Base-by-base conservation (phyloP, 805 yeast genomes). In the Candida golubevii region DNA sequence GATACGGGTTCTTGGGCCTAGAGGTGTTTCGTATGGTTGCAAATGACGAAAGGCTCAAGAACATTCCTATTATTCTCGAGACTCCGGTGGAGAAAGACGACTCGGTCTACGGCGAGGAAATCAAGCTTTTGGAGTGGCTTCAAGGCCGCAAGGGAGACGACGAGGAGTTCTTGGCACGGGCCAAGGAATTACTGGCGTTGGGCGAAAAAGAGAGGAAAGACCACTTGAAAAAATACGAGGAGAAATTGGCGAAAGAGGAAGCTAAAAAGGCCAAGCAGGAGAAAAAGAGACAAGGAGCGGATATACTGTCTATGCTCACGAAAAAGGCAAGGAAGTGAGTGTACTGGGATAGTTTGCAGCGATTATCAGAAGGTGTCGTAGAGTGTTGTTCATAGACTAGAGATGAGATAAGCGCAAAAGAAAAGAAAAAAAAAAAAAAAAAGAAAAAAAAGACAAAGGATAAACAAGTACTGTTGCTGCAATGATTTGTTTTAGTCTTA, bases 1-100 rank as follows among this genome's bases (percentile, higher is more conserved):
- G 99, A 1, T 72, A 79, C 52, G 99, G 99, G 0, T 93, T 87
- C 57, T 59, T 93, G 37, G 96, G 97, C 0, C 69, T 93, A 37
- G 96, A 91, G 53, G 79, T 83, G 11, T 93, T 93, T 62, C 70
- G 96, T 52, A 65, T 81, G 26, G 65, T 91, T 41, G 88, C 95
- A 51, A 88, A 89, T 62, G 79, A 78, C 43, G 63, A 71, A 1
- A 72, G 80, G 41, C 69, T 91, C 26, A 67, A 75, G 39, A 72
- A 72, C 7, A 74, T 91, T 1, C 98, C 98, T 4, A 77, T 90
- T 31, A 74, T 93, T 15, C 70, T 93, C 46, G 99, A 93, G 58
- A 90, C 97, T 0, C 98, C 98, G 1, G 80, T 77, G 12, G 78
- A 71, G 4, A 71, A 81, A 35, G 85, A 82, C 54, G 88, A 83